These are phyloP conservation scores for Nannizziopsis arthrosporioides DNA, from an alignment of 2,329 filamentous ascomycete genomes.

Conservation along the genomic window DNA sequence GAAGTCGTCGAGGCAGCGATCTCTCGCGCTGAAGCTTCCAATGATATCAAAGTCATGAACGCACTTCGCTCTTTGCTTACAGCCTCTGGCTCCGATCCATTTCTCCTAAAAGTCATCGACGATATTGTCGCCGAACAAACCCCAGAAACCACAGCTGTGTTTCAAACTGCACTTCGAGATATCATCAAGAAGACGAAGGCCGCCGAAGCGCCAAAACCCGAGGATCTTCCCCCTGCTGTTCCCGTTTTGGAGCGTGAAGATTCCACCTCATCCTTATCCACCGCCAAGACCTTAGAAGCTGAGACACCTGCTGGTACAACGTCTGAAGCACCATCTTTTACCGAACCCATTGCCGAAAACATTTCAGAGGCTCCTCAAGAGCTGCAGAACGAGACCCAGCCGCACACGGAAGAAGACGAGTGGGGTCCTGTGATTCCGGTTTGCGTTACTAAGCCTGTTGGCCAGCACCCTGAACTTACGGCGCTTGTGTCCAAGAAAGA, in stretches of 20 bases:
- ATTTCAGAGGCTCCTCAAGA: slow-evolving; percentile 19
- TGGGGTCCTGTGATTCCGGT: no score
- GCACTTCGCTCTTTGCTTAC: slow-evolving; percentile 23
- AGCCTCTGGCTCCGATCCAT: slow-evolving; percentile 23
- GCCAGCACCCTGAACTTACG: slow-evolving; percentile 21
- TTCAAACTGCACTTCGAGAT: slow-evolving; percentile 24
- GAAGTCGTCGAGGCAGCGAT: slow-evolving; percentile 22
- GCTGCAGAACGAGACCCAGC: neutral
- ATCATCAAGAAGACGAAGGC: slow-evolving; percentile 17
- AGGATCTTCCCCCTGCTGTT: slow-evolving; percentile 7
- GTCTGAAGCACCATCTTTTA: slow-evolving; percentile 13
- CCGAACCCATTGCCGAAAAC: slow-evolving; percentile 17
- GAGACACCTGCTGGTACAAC: slow-evolving; percentile 22
- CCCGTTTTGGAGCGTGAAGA: slow-evolving; percentile 18
- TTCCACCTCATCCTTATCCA: slow-evolving; percentile 29
- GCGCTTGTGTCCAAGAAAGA: slow-evolving; percentile 21
- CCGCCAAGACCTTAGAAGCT: slow-evolving; percentile 29
- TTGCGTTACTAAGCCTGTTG: no score
- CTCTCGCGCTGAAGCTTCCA: slow-evolving; percentile 20
- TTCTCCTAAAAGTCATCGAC: slow-evolving; percentile 23
- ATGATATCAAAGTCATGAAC: slow-evolving; percentile 22
- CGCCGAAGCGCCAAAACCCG: slow-evolving; percentile 7
- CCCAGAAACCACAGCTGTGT: slow-evolving; percentile 20
- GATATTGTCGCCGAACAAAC: slow-evolving; percentile 22
- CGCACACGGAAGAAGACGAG: no score